Base-by-base conservation (phyloP, 2,329 filamentous ascomycete species). In the Xylariaceae sp. region DNA sequence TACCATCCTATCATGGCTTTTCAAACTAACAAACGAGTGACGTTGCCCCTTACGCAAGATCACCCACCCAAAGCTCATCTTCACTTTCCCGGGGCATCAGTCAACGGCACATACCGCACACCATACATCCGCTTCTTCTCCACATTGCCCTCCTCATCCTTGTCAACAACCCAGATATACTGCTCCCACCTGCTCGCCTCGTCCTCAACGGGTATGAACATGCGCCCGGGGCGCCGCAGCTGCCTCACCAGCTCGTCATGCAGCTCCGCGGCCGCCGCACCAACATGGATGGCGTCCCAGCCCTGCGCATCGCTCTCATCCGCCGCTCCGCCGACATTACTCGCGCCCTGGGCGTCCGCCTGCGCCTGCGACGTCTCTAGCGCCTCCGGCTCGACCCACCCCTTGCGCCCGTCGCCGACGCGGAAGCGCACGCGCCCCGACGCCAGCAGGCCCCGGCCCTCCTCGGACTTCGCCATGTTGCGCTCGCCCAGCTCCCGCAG, bases 251-350 rank as follows among this genome's bases (percentile, higher is more conserved):
- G 73, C 54, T 83, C 81, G 15, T 81, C 68, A 69, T 96, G 92
- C 49, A 96, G 74, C 66, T 85, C 81, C 20, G 75, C 81, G 0
- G 93, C 93, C 6, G 91, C 89, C 0, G 94, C 94, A 0, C 94
- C 94, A 2, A 97, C 94, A 69, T 97, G 94, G 55, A 99, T 97
- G 2, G 89, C 92, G 78, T 97, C 91, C 79, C 93, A 99, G 0
- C 85, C 80, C 57, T 74, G 57, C 18, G 50, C 48, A 3, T 60
- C 57, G 15, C 39, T 42, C 48, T 58, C 55, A 21, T 58, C 57
- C 21, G 57, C 57, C 10, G 30, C 78, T 10, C 77, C 73, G 50
- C 77, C 77, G 5, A 77, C 78, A 37, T 72, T 71, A 2, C 75
- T 82, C 64, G 65, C 74, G 51, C 73, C 65, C 1, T 67, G 58